phyloP scores from a whole-genome alignment of 208 protist genomes.

The Balamuthia mandrillaris region DNA sequence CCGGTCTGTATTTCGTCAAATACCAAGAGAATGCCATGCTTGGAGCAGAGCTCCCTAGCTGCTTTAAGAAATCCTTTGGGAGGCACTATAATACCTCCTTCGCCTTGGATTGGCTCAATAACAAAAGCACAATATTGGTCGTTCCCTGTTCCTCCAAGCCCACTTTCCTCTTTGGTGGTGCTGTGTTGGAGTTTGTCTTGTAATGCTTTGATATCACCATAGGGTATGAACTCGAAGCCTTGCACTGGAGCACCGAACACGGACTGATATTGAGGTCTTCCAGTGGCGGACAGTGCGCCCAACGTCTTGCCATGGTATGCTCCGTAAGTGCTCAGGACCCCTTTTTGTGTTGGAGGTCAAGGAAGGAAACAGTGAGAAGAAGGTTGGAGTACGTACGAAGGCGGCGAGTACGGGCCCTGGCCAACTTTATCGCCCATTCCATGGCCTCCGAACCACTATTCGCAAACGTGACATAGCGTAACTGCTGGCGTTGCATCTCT shows the following conservation, averaged over 20 bases:
- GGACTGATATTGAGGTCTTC: conserved; percentile 2
- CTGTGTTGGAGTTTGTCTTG: neutral
- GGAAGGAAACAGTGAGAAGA: neutral
- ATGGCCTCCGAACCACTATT: conserved; percentile 21
- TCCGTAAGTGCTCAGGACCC: neutral
- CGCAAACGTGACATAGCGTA: neutral
- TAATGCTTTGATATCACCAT: neutral
- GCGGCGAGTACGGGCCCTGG: neutral
- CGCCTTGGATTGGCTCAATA: conserved; percentile 90
- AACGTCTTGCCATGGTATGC: conserved; percentile 3
- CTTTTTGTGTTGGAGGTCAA: neutral
- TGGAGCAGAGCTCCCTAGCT: conserved; percentile 63
- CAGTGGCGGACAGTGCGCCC: conserved; percentile 1
- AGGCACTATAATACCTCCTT: conserved; percentile 84
- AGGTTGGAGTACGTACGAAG: neutral
- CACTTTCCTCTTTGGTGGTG: neutral
- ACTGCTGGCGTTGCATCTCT: too few relatives aligned
- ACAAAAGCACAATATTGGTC: conserved; percentile 72
- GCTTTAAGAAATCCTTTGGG: conserved; percentile 71
- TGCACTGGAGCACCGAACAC: neutral
- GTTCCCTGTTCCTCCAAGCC: neutral
- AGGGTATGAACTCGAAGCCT: conserved; percentile 3
- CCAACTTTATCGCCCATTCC: conserved; percentile 24
- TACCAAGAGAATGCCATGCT: conserved; percentile 81
- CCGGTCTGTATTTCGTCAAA: conserved; percentile 75